Evolutionary conservation across 495 filamentous ascomycete genomes (phyloP), one percentile per base, ranked within the genome.

Genomic region (Lophiostoma macrostomum): DNA sequence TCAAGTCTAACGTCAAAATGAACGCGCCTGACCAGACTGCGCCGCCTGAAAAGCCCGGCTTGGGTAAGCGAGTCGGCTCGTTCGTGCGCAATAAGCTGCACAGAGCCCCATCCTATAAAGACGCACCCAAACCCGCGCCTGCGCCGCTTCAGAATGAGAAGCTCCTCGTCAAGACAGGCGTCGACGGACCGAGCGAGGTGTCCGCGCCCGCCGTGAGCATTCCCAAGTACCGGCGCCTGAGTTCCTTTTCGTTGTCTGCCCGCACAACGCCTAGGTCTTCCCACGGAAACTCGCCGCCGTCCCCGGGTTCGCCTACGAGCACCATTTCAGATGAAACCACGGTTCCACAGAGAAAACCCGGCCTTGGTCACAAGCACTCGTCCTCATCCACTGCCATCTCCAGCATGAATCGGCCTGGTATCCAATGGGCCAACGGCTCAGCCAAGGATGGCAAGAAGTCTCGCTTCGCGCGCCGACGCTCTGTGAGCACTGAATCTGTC

Each of bases 261-360:
- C 53, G 54, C 7, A 62, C 29, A 18, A 35, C 62, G 1, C 53
- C 62, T 13, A 59, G 47, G 19, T 58, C 62, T 2, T 64, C 61
- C 5, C 56, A 58, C 13, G 47, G 47, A 6, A 50, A 59, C 46
- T 50, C 55, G 3, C 63, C 63, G 10, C 63, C 59, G n/a, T 60
- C 60, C 1, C 60, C 63, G 4, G 32, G 45, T 43, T 65, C 63
- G 24, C 63, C 60, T 23, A 44, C 63, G 10, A 63, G 63, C 51
- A 65, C 63, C 16, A 63, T 65, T 14, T 54, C 60, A 16, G 27
- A 54, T 18, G 58, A 58, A 12, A 22, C 41, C 5, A 28, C n/a
- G 16, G 14, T 25, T 20, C 11, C 31, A 4, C 20, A 44, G 14
- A 28, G 14, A 31, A 52, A 27, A 31, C 27, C 32, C 19, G 12